Conservation (phyloP, 441 rosid genomes). For the Pelargonium exstipulatum region DNA sequence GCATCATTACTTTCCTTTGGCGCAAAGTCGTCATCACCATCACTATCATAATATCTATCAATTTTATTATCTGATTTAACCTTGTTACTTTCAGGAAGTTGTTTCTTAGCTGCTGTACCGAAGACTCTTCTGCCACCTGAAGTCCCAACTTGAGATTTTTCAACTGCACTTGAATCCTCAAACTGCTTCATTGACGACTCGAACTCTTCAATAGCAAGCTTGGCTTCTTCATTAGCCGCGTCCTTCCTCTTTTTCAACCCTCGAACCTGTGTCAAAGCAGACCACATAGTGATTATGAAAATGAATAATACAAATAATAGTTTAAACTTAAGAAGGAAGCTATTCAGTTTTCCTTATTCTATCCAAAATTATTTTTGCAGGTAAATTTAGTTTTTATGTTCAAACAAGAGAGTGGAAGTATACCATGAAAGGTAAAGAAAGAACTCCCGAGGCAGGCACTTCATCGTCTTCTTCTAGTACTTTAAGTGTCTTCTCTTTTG, state of each 20-base stretch:
- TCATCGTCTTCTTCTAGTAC: constrained; percentile 58
- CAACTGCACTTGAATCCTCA: constrained; percentile 42
- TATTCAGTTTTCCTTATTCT: not conserved
- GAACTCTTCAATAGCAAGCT: constrained; percentile 69
- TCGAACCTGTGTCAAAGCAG: constrained; percentile 45
- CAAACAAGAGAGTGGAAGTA: constrained; percentile 3
- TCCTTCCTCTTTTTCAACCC: constrained; percentile 68
- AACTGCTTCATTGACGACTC: constrained; percentile 42
- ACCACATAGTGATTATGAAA: constrained; percentile 11
- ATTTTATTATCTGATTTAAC: constrained; percentile 37
- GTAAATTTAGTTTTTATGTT: not conserved
- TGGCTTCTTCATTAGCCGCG: constrained; percentile 63
- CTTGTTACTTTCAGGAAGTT: constrained; percentile 32
- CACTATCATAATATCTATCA: constrained; percentile 51
- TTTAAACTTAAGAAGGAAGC: not conserved
- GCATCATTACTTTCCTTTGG: constrained; percentile 32
- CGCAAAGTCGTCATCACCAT: constrained; percentile 38
- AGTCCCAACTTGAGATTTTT: constrained; percentile 27
- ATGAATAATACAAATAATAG: constrained; percentile 6
- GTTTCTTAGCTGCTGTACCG: constrained; percentile 44
- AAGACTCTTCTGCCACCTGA: constrained; percentile 74
- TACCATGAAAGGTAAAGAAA: constrained; percentile 96
- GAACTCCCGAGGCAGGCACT: constrained; percentile 61
- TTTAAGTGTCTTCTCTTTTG: constrained; percentile 64
- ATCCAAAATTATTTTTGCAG: not conserved